Base-by-base conservation (phyloP, 2,329 filamentous ascomycete species). In the Pseudocercospora fuligena region DNA sequence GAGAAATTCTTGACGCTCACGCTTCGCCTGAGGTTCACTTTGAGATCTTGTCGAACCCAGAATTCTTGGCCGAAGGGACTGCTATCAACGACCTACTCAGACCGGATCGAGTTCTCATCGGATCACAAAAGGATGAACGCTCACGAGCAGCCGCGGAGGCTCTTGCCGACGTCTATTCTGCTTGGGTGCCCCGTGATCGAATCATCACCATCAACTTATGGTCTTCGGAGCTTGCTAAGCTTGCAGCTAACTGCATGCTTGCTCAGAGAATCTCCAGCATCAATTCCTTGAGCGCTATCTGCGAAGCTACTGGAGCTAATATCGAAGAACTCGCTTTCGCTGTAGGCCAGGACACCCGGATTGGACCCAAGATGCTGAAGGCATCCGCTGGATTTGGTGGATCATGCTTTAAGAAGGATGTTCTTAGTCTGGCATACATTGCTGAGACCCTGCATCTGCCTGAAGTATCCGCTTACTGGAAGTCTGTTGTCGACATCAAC, bases 331-430 rank as follows among this genome's bases (percentile, higher is more conserved):
- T 94, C 2, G 85, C 90, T 14, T 81, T 82, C 40, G 87, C 89
- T 5, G 84, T 92, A 31, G 92, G 92, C 59, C 69, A 73, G 47
- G 92, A 94, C 73, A 84, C 84, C 7, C 86, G 92, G 59, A 92
- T 94, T 65, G 92, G 92, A 6, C 82, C 86, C 68, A 88, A 89
- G 76, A 92, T 93, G 79, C 82, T 94, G 47, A 89, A 91, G 78
- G 89, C 91, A 7, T 89, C 89, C 46, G 86, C 93, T 36, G 92
- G 92, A 16, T 94, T 94, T 73, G 91, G 92, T 63, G 92, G 92
- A 21, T 91, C 88, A 67, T 94, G 92, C 79, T 93, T 94, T 83
- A 88, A 90, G 78, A 94, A 94, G 79, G 92, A 94, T 75, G 87
- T 93, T 49, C 83, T 92, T 58, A 91, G 87, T 77, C 81, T 94